Evolutionary conservation across 495 filamentous ascomycete species (phyloP), one percentile per base, ranked within the genome.

Genomic region (Tuber umbilicatum): DNA sequence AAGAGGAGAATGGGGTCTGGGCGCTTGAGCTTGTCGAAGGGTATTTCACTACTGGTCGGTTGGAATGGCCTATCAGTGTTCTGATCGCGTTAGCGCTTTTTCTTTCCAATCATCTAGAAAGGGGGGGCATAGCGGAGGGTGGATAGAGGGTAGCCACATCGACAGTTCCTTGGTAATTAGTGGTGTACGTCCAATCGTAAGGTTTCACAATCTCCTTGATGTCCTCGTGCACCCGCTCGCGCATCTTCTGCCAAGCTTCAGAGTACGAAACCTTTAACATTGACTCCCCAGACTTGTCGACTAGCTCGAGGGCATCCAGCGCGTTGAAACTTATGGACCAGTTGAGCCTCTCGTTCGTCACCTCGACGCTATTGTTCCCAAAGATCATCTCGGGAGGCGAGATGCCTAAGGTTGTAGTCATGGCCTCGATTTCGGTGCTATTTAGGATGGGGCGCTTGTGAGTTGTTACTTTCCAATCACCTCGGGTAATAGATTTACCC

Each of bases 311-410:
- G 7, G 94, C 95, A 82, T 94, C 92, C 74, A 89, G 91, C 27
- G 96, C 91, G 77, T 91, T 91, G 84, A 99, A 99, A 21, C 85
- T 82, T 71, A 98, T 87, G 5, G 85, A 83, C 92, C 93, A 98
- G 12, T 89, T 89, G 73, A 86, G 89, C 31, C 85, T 85, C 35
- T 84, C 72, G 83, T 98, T 93, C 73, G 89, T 86, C 38, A 99
- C 87, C 3, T 86, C 83, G 38, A 96, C 90, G 43, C 89, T 85
- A 84, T 99, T 99, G 85, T 99, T 93, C 43, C 95, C 95, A 80
- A 99, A 99, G 47, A 99, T 99, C 95, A 99, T 99, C 84, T 99
- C 95, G 2, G 96, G 95, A 10, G 93, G 90, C 19, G 93, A 87
- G 83, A 99, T 97, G 21, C 90, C 89, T 19, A 99, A 88, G 69